Base-by-base conservation (phyloP, 176 grass and related monocot genomes). In the Triticum dicoccoides region DNA sequence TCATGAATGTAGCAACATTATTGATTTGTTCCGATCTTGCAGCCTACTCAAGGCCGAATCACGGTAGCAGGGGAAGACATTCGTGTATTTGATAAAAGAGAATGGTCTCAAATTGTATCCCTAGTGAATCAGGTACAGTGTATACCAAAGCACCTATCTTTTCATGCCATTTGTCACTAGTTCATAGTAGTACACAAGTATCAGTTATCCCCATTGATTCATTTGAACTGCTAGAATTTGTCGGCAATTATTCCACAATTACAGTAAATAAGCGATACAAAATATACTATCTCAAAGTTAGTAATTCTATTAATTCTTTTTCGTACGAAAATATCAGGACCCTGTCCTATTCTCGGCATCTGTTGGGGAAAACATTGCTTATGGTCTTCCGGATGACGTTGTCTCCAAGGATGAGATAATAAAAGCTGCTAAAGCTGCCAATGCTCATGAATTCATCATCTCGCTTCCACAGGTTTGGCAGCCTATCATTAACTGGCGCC, bases 391-490 rank as follows among this genome's bases (percentile, higher is more conserved):
- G 7, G 90, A 98, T 91, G 90, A 94, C 45, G 85, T 94, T 70
- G 90, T 98, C 79, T 98, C 93, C 29, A 98, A 96, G 77, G 96
- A 96, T 86, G 96, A 94, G 23, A 94, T 98, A 87, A 92, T 98
- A 78, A 98, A 98, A 78, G 96, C 96, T 69, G 93, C 96, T 76
- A 98, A 98, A 89, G 93, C 96, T 68, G 92, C 96, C 44, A 98
- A 98, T 89, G 93, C 96, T 88, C 96, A 98, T 76, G 96, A 98
- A 74, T 98, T 98, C 77, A 98, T 98, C 77, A 91, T 98, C 64
- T 94, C 93, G 79, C 91, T 98, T 89, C 92, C 96, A 82, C 93
- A 98, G 93, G 96, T 98, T 65, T 6, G 41, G 3, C 80, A 51
- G 44, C 29, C 27, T 65, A 61, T 78, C 6, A 65, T 82, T 78